Conservation (phyloP, 2,329 filamentous ascomycete species). For the Exophiala aquamarina region DNA sequence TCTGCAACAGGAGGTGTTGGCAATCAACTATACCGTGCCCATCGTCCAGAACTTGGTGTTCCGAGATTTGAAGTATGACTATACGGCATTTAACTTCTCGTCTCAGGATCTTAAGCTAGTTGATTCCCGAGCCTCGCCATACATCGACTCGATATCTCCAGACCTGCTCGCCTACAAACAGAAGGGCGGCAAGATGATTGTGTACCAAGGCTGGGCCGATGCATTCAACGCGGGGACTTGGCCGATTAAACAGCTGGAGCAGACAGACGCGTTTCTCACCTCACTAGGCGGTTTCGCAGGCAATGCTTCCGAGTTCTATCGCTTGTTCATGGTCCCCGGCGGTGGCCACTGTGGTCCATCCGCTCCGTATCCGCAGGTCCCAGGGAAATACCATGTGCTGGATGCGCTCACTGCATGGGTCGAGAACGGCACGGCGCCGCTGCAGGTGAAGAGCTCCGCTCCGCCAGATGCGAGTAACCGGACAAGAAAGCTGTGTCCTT, state of each 20-base stretch:
- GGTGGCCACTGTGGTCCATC: conserved; percentile 38
- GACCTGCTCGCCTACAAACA: conserved; percentile 19
- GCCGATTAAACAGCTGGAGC: conserved; percentile 41
- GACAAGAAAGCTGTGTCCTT: conserved; percentile 49
- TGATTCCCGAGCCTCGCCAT: conserved; percentile 33
- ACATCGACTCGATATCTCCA: conserved; percentile 40
- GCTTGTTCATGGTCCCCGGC: conserved; percentile 42
- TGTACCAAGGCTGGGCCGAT: conserved; percentile 55
- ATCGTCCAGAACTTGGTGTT: too few relatives aligned
- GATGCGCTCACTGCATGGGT: conserved; percentile 41
- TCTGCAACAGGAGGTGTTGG: conserved; percentile 32
- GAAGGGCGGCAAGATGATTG: conserved; percentile 40
- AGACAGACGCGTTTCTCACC: conserved; percentile 38
- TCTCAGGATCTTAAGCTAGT: conserved; percentile 17
- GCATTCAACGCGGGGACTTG: conserved; percentile 52
- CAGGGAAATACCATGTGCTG: conserved; percentile 33
- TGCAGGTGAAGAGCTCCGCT: conserved; percentile 26
- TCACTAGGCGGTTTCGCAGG: conserved; percentile 29
- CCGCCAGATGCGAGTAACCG: conserved; percentile 37
- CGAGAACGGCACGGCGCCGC: conserved; percentile 37
- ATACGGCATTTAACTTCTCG: conserved; percentile 36
- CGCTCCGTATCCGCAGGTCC: conserved; percentile 29
- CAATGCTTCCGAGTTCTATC: conserved; percentile 37
- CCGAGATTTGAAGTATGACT: too few relatives aligned
- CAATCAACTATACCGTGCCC: too few relatives aligned